phyloP scores from a whole-genome alignment of 2,329 filamentous ascomycete genomes.

The Stachybotrys echinatus region DNA sequence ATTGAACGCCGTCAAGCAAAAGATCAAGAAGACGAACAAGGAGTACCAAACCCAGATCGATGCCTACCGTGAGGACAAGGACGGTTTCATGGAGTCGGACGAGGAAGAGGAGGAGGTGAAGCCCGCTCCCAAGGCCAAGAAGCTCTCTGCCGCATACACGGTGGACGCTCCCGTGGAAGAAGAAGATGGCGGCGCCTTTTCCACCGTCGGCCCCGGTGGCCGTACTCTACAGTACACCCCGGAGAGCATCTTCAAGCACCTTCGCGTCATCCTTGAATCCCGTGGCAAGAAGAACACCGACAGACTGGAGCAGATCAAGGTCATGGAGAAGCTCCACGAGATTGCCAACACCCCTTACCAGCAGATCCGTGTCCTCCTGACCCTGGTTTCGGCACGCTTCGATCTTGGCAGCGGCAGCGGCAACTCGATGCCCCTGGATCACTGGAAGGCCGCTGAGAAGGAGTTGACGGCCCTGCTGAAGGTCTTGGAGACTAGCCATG shows the following conservation, averaged over 20 bases:
- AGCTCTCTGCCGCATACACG: conserved; percentile 29
- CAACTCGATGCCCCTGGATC: conserved; percentile 85
- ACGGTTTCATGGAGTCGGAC: conserved; percentile 80
- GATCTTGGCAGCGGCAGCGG: conserved; percentile 76
- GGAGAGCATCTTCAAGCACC: conserved; percentile 96
- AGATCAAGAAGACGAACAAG: conserved; percentile 98
- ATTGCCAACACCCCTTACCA: conserved; percentile 91
- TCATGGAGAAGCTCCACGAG: conserved; percentile 93
- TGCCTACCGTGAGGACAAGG: conserved; percentile 78
- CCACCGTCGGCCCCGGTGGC: conserved; percentile 82
- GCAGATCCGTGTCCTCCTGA: conserved; percentile 84
- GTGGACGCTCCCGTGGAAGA: conserved; percentile 43
- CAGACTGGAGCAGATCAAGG: conserved; percentile 85
- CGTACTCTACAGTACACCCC: conserved; percentile 88
- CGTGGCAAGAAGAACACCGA: conserved; percentile 99
- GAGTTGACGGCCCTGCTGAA: conserved; percentile 75
- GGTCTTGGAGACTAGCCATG: conserved; percentile 71
- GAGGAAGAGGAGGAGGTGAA: conserved; percentile 63
- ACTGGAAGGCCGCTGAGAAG: conserved; percentile 92
- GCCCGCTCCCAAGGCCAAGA: conserved; percentile 42
- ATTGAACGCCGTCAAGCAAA: conserved; percentile 95
- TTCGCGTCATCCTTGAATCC: conserved; percentile 88
- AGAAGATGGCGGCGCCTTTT: conserved; percentile 82
- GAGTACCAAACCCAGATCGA: conserved; percentile 87
- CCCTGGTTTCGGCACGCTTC: conserved; percentile 88